phyloP scores from a whole-genome alignment of 2,329 filamentous ascomycete species.

The Colletotrichum sp. region DNA sequence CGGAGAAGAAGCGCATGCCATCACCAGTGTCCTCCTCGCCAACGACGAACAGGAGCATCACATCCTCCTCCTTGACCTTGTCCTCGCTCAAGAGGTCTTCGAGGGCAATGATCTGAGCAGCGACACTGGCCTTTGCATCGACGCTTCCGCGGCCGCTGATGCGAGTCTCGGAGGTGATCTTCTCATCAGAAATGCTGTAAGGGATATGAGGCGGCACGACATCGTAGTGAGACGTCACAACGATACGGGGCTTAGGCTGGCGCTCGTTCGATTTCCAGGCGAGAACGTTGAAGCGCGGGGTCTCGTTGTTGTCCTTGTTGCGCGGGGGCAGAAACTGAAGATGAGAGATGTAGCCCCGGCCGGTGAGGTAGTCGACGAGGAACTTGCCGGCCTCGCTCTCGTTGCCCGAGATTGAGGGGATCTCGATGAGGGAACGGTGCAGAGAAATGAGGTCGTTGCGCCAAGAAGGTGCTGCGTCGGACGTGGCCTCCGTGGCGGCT shows the following conservation, averaged over 20 bases:
- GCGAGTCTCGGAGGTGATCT: slow-evolving; percentile 46
- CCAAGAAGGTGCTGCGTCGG: slow-evolving; percentile 34
- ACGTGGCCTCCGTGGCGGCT: neutral
- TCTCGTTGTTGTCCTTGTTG: slow-evolving; percentile 29
- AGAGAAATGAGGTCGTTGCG: slow-evolving; percentile 67
- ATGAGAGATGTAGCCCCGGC: slow-evolving; percentile 46
- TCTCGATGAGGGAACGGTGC: slow-evolving; percentile 77
- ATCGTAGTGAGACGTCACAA: slow-evolving; percentile 86
- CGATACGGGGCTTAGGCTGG: slow-evolving; percentile 58
- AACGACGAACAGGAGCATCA: slow-evolving; percentile 72
- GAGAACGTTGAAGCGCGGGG: slow-evolving; percentile 74
- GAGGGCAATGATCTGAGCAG: slow-evolving; percentile 75
- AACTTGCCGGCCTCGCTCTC: slow-evolving; percentile 74
- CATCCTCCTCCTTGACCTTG: slow-evolving; percentile 50
- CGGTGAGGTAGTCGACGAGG: slow-evolving; percentile 68
- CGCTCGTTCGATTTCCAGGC: slow-evolving; percentile 62
- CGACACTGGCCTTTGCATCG: slow-evolving; percentile 73
- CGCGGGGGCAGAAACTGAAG: slow-evolving; percentile 44
- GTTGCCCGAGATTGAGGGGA: slow-evolving; percentile 72
- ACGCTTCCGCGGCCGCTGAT: slow-evolving; percentile 78
- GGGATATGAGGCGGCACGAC: slow-evolving; percentile 75
- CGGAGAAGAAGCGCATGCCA: slow-evolving; percentile 72
- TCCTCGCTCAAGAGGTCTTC: slow-evolving; percentile 52
- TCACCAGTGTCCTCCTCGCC: slow-evolving; percentile 84
- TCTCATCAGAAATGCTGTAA: slow-evolving; percentile 61